Evolutionary conservation across 805 yeast species (phyloP).

Genomic region (Diddensiella santjacobensis): DNA sequence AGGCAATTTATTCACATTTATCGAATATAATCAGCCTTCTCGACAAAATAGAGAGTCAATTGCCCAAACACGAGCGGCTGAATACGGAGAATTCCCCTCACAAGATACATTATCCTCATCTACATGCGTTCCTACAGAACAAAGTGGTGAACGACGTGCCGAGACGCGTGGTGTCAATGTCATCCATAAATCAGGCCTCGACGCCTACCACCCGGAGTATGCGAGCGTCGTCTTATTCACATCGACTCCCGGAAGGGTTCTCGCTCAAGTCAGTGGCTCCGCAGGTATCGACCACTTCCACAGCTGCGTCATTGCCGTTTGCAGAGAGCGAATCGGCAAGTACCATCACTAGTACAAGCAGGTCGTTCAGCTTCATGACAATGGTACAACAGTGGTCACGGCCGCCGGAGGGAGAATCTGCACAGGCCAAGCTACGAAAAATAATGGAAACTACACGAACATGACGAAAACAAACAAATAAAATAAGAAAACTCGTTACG

Average conservation of each 20-base stretch:
- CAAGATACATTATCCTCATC: conserved; percentile 41
- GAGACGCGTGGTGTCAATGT: conserved; percentile 10
- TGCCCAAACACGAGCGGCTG: conserved; percentile 39
- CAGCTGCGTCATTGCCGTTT: background rate
- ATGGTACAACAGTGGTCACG: background rate
- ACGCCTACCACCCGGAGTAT: conserved; percentile 24
- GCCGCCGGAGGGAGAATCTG: conserved; percentile 3
- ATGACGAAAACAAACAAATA: background rate
- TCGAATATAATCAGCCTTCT: conserved; percentile 16
- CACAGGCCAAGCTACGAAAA: conserved; percentile 1
- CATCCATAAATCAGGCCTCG: conserved; percentile 13
- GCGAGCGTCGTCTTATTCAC: conserved; percentile 3
- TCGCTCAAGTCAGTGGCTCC: background rate
- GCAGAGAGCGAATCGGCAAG: conserved; percentile 7
- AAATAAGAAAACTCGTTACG: background rate
- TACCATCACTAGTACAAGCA: conserved; percentile 6
- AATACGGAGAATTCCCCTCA: conserved; percentile 38
- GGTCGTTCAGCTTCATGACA: conserved; percentile 3
- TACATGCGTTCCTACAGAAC: conserved; percentile 32
- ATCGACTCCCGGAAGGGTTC: conserved; percentile 2
- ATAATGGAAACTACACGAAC: background rate
- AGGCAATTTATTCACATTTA: conserved; percentile 16
- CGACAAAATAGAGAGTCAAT: conserved; percentile 32
- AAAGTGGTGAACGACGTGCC: background rate
- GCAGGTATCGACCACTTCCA: conserved; percentile 1